A percentile compares a stretch with the other conserved stretches of the same genome.
Conservation (phyloP, 2,329 filamentous ascomycete species). For the Aspergillus tanneri region DNA sequence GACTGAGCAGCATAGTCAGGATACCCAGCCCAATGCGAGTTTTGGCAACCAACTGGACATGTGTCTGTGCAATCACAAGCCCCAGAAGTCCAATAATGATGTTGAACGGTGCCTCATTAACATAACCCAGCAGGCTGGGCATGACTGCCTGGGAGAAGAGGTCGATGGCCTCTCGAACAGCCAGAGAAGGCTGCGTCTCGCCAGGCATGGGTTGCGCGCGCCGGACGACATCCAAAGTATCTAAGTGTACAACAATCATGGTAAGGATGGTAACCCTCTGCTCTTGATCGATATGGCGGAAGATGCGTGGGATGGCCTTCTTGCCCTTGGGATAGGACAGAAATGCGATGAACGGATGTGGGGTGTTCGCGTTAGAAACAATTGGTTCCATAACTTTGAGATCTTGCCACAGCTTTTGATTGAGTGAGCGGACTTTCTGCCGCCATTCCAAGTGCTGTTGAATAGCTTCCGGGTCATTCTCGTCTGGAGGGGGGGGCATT, state of each 20-base stretch:
- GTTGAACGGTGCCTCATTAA: constrained; percentile 85
- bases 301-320: constrained; percentile 90
- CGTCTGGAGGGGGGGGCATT: constrained; percentile 67
- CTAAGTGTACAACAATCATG: constrained; percentile 91
- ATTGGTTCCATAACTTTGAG: constrained; percentile 94
- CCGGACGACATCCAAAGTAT: constrained; percentile 85
- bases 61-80: constrained; percentile 75
- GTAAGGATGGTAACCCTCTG: constrained; percentile 91
- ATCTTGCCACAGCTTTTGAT: constrained; percentile 76
- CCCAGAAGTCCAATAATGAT: constrained; percentile 89
- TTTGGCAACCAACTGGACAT: constrained; percentile 78
- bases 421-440: constrained; percentile 67
- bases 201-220: constrained; percentile 72
- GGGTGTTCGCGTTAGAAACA: constrained; percentile 63
- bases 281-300: constrained; percentile 87
- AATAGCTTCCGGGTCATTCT: constrained; percentile 66
- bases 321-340: constrained; percentile 94
- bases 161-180: constrained; percentile 87
- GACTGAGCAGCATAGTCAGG: constrained; percentile 89
- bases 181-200: constrained; percentile 69
- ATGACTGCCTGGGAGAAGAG: constrained; percentile 86
- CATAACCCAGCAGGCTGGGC: constrained; percentile 82
- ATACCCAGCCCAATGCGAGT: constrained; percentile 87
- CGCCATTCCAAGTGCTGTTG: constrained; percentile 79
- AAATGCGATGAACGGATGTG: constrained; percentile 94